Evolutionary conservation across 2,329 filamentous ascomycete genomes (phyloP).

Genomic region (Cladosporium sp.): DNA sequence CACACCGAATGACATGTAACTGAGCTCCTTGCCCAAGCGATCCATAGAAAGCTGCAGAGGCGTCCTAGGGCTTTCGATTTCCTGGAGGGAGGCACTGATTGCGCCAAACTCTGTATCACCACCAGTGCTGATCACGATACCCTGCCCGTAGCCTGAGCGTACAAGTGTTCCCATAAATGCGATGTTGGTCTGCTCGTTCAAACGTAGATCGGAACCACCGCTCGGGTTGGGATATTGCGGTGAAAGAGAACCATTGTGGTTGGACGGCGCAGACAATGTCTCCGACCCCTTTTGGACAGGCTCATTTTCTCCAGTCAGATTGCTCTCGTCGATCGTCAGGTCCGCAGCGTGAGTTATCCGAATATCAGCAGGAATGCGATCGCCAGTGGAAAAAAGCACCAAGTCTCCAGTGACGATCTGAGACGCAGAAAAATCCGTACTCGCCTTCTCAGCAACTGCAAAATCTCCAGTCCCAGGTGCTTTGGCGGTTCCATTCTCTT

Average conservation of each 20-base stretch:
- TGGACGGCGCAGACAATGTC: conserved; percentile 46
- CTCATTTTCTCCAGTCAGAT: conserved; percentile 94
- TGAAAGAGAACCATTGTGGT: conserved; percentile 35
- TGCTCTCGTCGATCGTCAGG: conserved; percentile 92
- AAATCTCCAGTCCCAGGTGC: conserved; percentile 58
- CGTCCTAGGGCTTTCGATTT: conserved; percentile 92
- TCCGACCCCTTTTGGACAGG: conserved; percentile 78
- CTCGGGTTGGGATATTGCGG: conserved; percentile 61
- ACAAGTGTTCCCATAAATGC: conserved; percentile 98
- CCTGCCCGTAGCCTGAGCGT: conserved; percentile 90
- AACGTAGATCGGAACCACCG: conserved; percentile 61
- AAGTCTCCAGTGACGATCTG: conserved; percentile 90
- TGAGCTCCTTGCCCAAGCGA: conserved; percentile 90
- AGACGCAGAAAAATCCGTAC: conserved; percentile 80
- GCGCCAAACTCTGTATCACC: conserved; percentile 92
- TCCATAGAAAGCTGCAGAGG: conserved; percentile 97
- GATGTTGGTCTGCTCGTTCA: conserved; percentile 82
- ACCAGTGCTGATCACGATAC: conserved; percentile 95
- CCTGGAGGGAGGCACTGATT: conserved; percentile 89
- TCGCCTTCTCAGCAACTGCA: conserved; percentile 67
- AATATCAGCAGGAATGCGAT: conserved; percentile 94
- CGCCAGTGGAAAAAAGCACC: conserved; percentile 90
- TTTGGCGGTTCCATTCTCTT: conserved; percentile 50
- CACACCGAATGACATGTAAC: conserved; percentile 93
- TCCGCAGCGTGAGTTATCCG: conserved; percentile 89